A percentile compares a stretch with the other conserved stretches of the same genome.
phyloP scores from a whole-genome alignment of 2,329 filamentous ascomycete species.

The Didymella pomorum region DNA sequence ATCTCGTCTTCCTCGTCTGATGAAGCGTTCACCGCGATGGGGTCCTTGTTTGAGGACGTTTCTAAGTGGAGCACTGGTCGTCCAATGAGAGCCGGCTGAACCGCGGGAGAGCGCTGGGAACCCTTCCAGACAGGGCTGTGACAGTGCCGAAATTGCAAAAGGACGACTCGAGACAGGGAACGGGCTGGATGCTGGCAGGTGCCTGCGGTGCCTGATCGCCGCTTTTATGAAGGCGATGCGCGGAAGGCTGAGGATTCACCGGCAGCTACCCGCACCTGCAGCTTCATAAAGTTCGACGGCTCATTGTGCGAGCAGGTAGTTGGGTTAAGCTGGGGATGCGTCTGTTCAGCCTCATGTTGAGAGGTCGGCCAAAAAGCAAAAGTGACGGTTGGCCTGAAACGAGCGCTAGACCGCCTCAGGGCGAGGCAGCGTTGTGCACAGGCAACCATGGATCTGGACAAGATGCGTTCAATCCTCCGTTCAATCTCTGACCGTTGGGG shows the following conservation, averaged over 20 bases:
- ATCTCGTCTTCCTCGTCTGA: slow-evolving; percentile 24
- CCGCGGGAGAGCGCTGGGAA: slow-evolving; percentile 12
- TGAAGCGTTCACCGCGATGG: slow-evolving; percentile 14
- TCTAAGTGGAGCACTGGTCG: slow-evolving; percentile 13
- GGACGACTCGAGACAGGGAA: slow-evolving; percentile 17
- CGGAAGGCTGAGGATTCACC: slow-evolving; percentile 20
- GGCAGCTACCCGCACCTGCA: slow-evolving; percentile 21
- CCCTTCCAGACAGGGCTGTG: slow-evolving; percentile 20
- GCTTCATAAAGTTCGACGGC: slow-evolving; percentile 3
- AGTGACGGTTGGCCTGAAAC: slow-evolving; percentile 16
- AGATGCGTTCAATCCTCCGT: slow-evolving; percentile 10
- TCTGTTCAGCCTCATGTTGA: slow-evolving; percentile 9
- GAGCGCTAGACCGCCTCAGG: slow-evolving; percentile 11
- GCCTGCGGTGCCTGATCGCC: slow-evolving; percentile 17
- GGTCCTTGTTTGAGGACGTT: slow-evolving; percentile 22
- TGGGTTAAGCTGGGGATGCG: neutral
- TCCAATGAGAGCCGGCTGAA: slow-evolving; percentile 26
- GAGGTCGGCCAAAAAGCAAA: neutral
- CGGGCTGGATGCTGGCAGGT: slow-evolving; percentile 9
- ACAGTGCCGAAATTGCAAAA: slow-evolving; percentile 25
- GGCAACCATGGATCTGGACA: slow-evolving; percentile 8
- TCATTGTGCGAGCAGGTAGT: neutral
- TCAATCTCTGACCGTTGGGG: slow-evolving; percentile 20
- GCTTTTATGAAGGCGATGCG: slow-evolving; percentile 9
- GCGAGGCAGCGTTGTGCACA: slow-evolving; percentile 9